These are phyloP conservation scores for Syzygium grande DNA, from an alignment of 345 rosid species.

Conservation along the genomic window DNA sequence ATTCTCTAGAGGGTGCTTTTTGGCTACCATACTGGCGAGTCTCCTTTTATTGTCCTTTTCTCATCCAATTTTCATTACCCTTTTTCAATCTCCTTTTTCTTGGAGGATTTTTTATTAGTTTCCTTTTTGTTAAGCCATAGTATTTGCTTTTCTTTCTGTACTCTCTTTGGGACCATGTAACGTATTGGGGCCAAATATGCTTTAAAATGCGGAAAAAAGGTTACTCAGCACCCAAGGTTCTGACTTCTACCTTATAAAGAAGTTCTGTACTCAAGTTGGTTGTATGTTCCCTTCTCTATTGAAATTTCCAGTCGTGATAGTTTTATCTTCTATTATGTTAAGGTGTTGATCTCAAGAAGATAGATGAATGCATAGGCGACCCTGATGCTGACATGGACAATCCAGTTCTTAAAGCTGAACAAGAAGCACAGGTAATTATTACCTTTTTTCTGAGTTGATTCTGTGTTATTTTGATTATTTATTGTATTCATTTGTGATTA, in stretches of 20 bases:
- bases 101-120: not conserved
- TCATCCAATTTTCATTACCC: not conserved
- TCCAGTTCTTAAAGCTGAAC: constrained; percentile 32
- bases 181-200: not conserved
- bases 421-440: constrained; percentile 24
- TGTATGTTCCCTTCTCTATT: not conserved
- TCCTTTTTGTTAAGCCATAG: not conserved
- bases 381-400: constrained; percentile 20
- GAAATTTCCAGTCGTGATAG: not conserved
- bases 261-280: not conserved
- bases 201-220: not conserved
- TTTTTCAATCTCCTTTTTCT: not conserved
- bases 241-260: not conserved
- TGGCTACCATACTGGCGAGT: not conserved
- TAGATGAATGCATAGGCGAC: constrained; percentile 28
- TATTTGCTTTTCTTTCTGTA: not conserved
- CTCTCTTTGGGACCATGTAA: not conserved
- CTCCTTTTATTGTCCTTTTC: not conserved
- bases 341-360: constrained; percentile 23
- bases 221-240: not conserved
- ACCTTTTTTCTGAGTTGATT: not conserved
- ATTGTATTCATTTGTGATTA: not conserved
- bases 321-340: not conserved
- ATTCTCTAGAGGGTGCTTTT: not conserved
- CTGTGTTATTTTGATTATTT: not conserved